phyloP scores from a whole-genome alignment of 306 rosid species.

The Quillaja saponaria region DNA sequence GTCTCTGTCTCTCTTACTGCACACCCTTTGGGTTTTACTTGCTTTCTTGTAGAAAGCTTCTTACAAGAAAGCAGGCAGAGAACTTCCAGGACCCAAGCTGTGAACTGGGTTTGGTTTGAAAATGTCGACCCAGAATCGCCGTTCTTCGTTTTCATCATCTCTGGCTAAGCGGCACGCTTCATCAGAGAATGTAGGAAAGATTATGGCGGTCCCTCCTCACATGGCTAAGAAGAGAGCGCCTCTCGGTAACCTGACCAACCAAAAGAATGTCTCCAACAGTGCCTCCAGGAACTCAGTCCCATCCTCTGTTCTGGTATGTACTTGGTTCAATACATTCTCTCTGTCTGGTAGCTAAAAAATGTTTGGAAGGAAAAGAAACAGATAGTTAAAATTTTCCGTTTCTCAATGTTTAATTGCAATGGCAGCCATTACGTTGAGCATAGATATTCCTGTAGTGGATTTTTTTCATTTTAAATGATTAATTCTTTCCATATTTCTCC shows the following conservation, averaged over 20 bases:
- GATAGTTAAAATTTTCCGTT: too few relatives aligned
- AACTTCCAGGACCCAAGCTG: not conserved
- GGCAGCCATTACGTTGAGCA: not conserved
- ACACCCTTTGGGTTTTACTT: conserved; percentile 18
- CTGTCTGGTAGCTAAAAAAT: not conserved
- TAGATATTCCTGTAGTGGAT: not conserved
- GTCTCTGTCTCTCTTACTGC: not conserved
- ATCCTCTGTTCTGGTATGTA: conserved; percentile 52
- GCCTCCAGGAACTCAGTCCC: conserved; percentile 43
- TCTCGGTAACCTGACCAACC: conserved; percentile 75
- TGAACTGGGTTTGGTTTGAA: conserved; percentile 30
- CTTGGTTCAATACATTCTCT: not conserved
- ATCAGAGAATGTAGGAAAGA: conserved; percentile 44
- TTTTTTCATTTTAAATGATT: too few relatives aligned
- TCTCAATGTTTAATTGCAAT: not conserved
- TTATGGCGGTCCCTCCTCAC: conserved; percentile 33
- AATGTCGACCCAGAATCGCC: conserved; percentile 75
- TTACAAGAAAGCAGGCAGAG: conserved; percentile 20
- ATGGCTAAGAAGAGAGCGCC: conserved; percentile 86
- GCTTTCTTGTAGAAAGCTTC: conserved; percentile 37
- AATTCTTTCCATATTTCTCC: not conserved
- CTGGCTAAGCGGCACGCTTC: conserved; percentile 76
- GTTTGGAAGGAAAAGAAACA: too few relatives aligned
- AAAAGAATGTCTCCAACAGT: conserved; percentile 37
- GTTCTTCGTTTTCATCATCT: conserved; percentile 74